Conservation (phyloP, 495 filamentous ascomycete species). For the Penicillium paradoxum region DNA sequence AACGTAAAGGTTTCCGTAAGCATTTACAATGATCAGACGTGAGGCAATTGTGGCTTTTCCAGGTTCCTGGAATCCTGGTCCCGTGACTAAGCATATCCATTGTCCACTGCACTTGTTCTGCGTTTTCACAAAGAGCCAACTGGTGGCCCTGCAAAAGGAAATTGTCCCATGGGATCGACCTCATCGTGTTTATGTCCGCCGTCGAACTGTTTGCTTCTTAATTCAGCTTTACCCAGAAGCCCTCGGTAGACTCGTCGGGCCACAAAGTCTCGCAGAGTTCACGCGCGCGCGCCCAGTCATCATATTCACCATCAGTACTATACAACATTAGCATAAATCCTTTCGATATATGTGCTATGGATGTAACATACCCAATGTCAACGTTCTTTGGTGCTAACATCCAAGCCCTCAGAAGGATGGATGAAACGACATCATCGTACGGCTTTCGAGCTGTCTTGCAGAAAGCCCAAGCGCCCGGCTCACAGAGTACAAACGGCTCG, state of each 20-base stretch:
- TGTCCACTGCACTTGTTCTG: too few relatives aligned
- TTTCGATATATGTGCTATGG: too few relatives aligned
- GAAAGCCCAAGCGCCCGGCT: background rate
- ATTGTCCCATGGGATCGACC: too few relatives aligned
- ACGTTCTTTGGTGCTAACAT: constrained; percentile 10
- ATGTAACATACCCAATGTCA: background rate
- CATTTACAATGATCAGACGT: too few relatives aligned
- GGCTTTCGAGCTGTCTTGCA: constrained; percentile 10
- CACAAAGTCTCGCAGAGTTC: background rate
- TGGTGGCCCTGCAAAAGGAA: too few relatives aligned
- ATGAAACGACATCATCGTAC: constrained; percentile 16
- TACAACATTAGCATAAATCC: background rate
- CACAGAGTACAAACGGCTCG: constrained; percentile 3
- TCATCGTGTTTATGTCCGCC: too few relatives aligned
- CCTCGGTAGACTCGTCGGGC: background rate
- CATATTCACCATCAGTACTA: constrained; percentile 5
- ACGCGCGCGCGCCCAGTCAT: background rate
- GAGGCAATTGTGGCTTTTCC: too few relatives aligned
- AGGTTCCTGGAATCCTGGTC: too few relatives aligned
- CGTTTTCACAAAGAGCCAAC: too few relatives aligned
- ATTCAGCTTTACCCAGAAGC: background rate
- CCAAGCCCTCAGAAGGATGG: constrained; percentile 11
- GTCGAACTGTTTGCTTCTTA: background rate
- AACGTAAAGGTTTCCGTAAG: too few relatives aligned
- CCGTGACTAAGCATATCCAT: too few relatives aligned